Percentiles rank a stretch among this genome's conserved stretches.
Evolutionary conservation across 202 grass and related monocot genomes (phyloP).

Genomic region (Panicum virgatum): DNA sequence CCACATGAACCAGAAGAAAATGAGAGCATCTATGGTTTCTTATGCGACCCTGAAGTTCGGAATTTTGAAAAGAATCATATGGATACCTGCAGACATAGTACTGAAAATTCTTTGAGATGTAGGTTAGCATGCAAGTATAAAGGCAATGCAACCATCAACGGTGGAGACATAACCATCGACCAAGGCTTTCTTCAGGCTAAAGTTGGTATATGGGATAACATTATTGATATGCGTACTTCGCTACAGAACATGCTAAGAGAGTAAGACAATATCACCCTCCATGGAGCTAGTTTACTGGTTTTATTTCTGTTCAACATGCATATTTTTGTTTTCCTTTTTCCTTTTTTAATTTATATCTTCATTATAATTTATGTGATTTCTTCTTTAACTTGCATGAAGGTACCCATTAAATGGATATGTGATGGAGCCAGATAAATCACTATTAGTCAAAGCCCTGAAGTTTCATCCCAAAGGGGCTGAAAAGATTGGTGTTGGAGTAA

Average conservation of each 20-base stretch:
- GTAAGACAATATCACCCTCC: conserved; percentile 49
- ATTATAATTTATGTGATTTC: conserved; percentile 25
- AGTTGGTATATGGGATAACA: conserved; percentile 66
- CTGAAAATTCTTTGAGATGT: conserved; percentile 35
- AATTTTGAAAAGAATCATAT: conserved; percentile 16
- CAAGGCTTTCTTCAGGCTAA: conserved; percentile 41
- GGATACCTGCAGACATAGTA: neutral
- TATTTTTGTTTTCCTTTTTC: neutral
- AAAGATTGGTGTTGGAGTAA: conserved; percentile 75
- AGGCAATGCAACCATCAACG: conserved; percentile 13
- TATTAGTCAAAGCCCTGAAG: conserved; percentile 61
- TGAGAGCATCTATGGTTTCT: conserved; percentile 55
- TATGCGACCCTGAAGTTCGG: conserved; percentile 40
- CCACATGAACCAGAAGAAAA: conserved; percentile 39
- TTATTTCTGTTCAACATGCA: neutral
- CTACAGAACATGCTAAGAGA: conserved; percentile 71
- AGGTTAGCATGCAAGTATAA: conserved; percentile 26
- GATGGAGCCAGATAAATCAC: conserved; percentile 57
- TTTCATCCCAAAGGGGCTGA: conserved; percentile 71
- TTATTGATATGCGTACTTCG: conserved; percentile 74
- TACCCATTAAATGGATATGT: conserved; percentile 59
- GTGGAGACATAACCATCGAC: conserved; percentile 20
- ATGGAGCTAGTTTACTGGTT: conserved; percentile 15
- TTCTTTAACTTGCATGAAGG: conserved; percentile 56
- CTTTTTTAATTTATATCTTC: neutral